These are phyloP conservation scores for Sphagnum tenellum DNA, from an alignment of 225 moss, liverwort and hornwort species.

Conservation along the genomic window DNA sequence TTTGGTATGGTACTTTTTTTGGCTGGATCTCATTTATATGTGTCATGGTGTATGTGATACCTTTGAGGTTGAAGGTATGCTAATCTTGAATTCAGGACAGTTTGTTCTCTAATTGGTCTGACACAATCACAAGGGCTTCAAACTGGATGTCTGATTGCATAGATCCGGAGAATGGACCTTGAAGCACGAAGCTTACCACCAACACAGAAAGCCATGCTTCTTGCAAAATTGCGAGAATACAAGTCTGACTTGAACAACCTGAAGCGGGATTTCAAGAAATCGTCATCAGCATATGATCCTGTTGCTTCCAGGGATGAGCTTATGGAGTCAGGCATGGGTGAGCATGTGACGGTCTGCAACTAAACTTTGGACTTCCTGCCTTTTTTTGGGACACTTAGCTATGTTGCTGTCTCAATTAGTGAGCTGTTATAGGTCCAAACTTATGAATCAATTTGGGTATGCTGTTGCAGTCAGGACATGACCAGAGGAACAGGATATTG, in stretches of 20 bases:
- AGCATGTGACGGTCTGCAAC: constrained; percentile 21
- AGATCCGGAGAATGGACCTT: constrained; percentile 65
- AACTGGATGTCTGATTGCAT: constrained; percentile 3
- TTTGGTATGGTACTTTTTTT: constrained; percentile 26
- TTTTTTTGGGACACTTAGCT: too few species aligned
- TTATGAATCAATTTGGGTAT: background rate
- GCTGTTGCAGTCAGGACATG: constrained; percentile 21
- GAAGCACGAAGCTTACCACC: constrained; percentile 59
- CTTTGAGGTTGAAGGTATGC: background rate
- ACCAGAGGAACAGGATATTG: constrained; percentile 51
- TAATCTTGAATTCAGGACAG: too few species aligned
- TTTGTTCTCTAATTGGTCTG: background rate
- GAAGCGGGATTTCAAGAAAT: constrained; percentile 63
- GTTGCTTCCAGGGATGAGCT: constrained; percentile 49
- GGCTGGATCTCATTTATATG: background rate
- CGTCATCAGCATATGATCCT: constrained; percentile 34
- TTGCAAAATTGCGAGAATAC: constrained; percentile 57
- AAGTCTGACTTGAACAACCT: constrained; percentile 63
- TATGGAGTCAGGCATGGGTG: constrained; percentile 51
- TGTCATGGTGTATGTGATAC: background rate
- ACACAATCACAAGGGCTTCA: background rate
- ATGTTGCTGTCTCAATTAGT: background rate
- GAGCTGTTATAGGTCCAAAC: too few species aligned
- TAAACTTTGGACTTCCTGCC: background rate
- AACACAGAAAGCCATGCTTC: constrained; percentile 45